Evolutionary conservation across 352 stramenopile genomes (phyloP).

Genomic region (Phytophthora nicotianae): DNA sequence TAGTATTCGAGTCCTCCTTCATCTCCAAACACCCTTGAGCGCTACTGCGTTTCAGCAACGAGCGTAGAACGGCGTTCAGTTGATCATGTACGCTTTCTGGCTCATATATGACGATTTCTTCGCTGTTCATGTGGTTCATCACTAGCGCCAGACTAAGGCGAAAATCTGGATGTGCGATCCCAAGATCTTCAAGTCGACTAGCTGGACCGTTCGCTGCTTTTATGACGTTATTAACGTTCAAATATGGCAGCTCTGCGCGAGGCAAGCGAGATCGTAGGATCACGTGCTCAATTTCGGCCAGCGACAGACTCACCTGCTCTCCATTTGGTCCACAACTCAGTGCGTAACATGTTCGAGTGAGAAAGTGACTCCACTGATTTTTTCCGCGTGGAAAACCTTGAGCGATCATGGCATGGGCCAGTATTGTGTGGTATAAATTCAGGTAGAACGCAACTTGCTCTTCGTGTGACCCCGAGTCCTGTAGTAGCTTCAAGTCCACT

Average conservation of each 20-base stretch:
- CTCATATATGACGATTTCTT: constrained; percentile 32
- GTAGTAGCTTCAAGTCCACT: constrained; percentile 55
- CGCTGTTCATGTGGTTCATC: constrained; percentile 47
- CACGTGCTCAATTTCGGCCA: constrained; percentile 82
- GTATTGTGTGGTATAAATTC: constrained; percentile 80
- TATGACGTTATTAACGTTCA: constrained; percentile 36
- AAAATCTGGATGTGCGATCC: constrained; percentile 75
- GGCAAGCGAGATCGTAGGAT: constrained; percentile 66
- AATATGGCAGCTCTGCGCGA: constrained; percentile 52
- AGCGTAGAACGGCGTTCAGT: constrained; percentile 65
- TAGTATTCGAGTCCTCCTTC: constrained; percentile 33
- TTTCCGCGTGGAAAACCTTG: constrained; percentile 65
- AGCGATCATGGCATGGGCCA: constrained; percentile 78
- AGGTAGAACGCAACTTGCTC: constrained; percentile 77
- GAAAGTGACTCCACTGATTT: constrained; percentile 62
- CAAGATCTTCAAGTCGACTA: constrained; percentile 40
- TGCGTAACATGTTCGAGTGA: constrained; percentile 66
- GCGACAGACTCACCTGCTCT: constrained; percentile 57
- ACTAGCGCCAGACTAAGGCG: constrained; percentile 73
- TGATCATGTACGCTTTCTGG: constrained; percentile 65
- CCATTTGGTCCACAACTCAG: constrained; percentile 38
- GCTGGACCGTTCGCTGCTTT: constrained; percentile 9
- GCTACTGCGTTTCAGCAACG: constrained; percentile 27
- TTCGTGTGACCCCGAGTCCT: constrained; percentile 57
- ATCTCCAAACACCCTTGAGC: constrained; percentile 35